Evolutionary conservation across 2,329 filamentous ascomycete genomes (phyloP).

Genomic region (Lasiodiplodia hormozganensis): DNA sequence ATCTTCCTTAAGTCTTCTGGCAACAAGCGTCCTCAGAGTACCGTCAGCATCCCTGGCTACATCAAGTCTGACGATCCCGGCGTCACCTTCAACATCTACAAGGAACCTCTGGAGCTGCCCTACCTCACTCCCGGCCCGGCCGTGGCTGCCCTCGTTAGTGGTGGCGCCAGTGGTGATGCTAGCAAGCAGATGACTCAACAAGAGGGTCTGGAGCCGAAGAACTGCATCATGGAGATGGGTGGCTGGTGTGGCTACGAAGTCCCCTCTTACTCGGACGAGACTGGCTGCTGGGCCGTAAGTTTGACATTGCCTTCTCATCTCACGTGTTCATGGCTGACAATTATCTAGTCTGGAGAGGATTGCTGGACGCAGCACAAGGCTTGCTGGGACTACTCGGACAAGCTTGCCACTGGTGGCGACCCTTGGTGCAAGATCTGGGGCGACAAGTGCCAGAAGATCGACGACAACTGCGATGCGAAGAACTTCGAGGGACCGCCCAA

Average conservation of each 20-base stretch:
- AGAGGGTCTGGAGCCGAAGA: slow-evolving; percentile 60
- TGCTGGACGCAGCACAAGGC: slow-evolving; percentile 24
- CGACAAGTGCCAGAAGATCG: slow-evolving; percentile 62
- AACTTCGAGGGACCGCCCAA: slow-evolving; percentile 54
- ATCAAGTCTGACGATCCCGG: slow-evolving; percentile 61
- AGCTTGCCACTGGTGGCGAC: slow-evolving; percentile 63
- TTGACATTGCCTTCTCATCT: background rate
- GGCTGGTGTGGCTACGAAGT: slow-evolving; percentile 76
- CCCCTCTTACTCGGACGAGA: slow-evolving; percentile 60
- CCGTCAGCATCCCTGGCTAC: slow-evolving; percentile 72
- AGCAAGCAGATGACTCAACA: slow-evolving; percentile 42
- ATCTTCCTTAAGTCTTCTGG: slow-evolving; percentile 65
- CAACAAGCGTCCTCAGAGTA: slow-evolving; percentile 57
- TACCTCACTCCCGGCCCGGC: slow-evolving; percentile 67
- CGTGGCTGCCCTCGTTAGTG: slow-evolving; percentile 57
- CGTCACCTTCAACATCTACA: slow-evolving; percentile 71
- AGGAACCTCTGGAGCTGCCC: slow-evolving; percentile 56
- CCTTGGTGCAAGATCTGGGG: slow-evolving; percentile 68
- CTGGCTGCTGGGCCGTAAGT: slow-evolving; percentile 65
- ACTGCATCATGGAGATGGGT: slow-evolving; percentile 69
- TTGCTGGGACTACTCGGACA: slow-evolving; percentile 64
- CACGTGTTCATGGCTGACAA: background rate
- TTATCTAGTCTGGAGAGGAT: slow-evolving; percentile 37
- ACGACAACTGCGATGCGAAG: slow-evolving; percentile 49
- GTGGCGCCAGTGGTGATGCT: slow-evolving; percentile 31